Conservation (phyloP, 2,329 filamentous ascomycete genomes). For the Dryadomyces quercus-mongolicae region DNA sequence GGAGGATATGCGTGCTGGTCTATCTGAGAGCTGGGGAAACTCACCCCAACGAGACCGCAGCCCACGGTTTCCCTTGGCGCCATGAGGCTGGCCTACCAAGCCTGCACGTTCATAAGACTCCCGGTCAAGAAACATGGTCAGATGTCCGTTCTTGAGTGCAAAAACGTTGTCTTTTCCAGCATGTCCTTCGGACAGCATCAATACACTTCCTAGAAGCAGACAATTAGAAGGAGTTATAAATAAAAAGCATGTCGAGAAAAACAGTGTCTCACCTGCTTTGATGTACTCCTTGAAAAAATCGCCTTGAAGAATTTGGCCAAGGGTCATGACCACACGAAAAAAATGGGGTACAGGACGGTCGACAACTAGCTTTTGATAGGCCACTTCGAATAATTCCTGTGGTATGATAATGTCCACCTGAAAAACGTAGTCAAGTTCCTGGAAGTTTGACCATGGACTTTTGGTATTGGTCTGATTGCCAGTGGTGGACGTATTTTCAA, state of each 20-base stretch:
- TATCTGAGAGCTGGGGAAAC: conserved; percentile 10
- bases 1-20: not conserved
- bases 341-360: conserved; percentile 33
- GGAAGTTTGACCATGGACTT: conserved; percentile 63
- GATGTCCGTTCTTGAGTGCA: conserved; percentile 53
- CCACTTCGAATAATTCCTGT: conserved; percentile 41
- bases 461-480: conserved; percentile 27
- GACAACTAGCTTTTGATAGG: conserved; percentile 36
- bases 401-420: conserved; percentile 65
- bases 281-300: conserved; percentile 78
- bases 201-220: conserved; percentile 48
- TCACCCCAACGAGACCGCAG: conserved; percentile 63
- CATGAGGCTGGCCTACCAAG: conserved; percentile 58
- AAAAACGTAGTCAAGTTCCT: conserved; percentile 42
- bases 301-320: conserved; percentile 58
- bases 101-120: conserved; percentile 75
- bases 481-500: not conserved
- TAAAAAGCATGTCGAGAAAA: not conserved
- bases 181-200: conserved; percentile 74
- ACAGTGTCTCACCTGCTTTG: conserved; percentile 49
- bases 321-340: conserved; percentile 57
- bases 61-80: conserved; percentile 42
- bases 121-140: conserved; percentile 69
- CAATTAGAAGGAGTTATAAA: not conserved
- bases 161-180: conserved; percentile 61